Conservation (phyloP, 257 asterid genomes). For the Schizonepeta tenuifolia region DNA sequence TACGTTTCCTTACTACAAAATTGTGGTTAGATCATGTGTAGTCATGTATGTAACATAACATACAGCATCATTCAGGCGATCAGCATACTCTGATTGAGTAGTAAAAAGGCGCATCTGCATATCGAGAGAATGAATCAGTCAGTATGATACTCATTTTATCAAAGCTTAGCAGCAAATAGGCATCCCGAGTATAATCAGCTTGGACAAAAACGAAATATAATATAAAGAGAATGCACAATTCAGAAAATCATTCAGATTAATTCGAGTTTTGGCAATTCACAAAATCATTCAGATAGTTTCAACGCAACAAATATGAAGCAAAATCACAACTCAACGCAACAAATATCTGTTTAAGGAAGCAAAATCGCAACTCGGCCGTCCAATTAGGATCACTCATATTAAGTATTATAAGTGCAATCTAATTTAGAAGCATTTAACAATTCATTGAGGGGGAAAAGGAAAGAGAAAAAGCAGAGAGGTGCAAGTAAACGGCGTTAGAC, state of each 20-base stretch:
- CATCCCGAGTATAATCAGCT: slow-evolving; percentile 3
- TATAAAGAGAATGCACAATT: neutral
- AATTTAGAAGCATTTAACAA: neutral
- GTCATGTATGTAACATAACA: slow-evolving; percentile 30
- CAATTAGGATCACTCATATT: no score
- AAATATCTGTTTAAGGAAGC: no score
- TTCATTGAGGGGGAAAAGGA: neutral
- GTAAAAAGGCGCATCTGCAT: slow-evolving; percentile 90
- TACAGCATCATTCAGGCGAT: slow-evolving; percentile 92
- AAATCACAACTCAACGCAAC: slow-evolving; percentile 15
- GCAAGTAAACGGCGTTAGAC: slow-evolving; percentile 35
- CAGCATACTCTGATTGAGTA: slow-evolving; percentile 85
- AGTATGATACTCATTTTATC: slow-evolving; percentile 27
- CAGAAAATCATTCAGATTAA: slow-evolving; percentile 18
- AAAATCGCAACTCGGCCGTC: neutral
- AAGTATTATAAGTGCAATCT: neutral
- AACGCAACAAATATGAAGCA: neutral
- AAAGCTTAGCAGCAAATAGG: slow-evolving; percentile 14
- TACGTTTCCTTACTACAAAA: slow-evolving; percentile 6
- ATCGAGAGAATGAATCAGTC: slow-evolving; percentile 34
- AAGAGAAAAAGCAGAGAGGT: neutral
- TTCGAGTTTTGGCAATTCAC: neutral
- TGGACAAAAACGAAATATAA: neutral
- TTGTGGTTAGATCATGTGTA: neutral
- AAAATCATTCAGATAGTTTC: slow-evolving; percentile 4